These are phyloP conservation scores for Setomelanomma holmii DNA, from an alignment of 2,329 filamentous ascomycete species.

Conservation along the genomic window DNA sequence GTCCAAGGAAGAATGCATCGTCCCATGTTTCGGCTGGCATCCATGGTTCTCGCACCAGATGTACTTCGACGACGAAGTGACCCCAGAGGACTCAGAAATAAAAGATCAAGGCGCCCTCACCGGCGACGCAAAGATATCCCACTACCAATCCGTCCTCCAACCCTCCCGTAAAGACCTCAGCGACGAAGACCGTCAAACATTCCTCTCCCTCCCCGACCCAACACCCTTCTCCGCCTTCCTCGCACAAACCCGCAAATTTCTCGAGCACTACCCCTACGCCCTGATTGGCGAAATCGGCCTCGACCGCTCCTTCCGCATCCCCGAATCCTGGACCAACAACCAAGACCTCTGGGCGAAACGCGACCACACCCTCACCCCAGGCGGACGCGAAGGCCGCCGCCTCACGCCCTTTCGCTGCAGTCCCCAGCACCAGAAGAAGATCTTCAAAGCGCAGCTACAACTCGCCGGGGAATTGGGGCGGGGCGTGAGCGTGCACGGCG, in stretches of 20 bases:
- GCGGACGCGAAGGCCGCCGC: slow-evolving; percentile 72
- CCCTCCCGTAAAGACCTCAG: slow-evolving; percentile 48
- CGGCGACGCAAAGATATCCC: slow-evolving; percentile 57
- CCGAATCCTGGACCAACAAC: slow-evolving; percentile 59
- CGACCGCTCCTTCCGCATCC: slow-evolving; percentile 79
- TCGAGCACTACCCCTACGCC: slow-evolving; percentile 66
- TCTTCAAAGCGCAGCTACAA: slow-evolving; percentile 72
- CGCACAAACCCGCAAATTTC: slow-evolving; percentile 60
- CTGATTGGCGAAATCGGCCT: slow-evolving; percentile 80
- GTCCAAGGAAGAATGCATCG: slow-evolving; percentile 52
- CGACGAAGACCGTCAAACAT: slow-evolving; percentile 49
- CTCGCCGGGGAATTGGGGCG: slow-evolving; percentile 72
- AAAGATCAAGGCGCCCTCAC: slow-evolving; percentile 53
- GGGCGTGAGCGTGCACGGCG: slow-evolving; percentile 74
- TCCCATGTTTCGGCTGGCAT: slow-evolving; percentile 87
- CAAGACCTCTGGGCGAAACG: slow-evolving; percentile 47
- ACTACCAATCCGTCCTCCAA: slow-evolving; percentile 72
- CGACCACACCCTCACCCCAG: slow-evolving; percentile 66
- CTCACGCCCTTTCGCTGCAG: slow-evolving; percentile 73
- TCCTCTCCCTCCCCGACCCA: slow-evolving; percentile 66
- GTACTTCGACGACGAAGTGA: slow-evolving; percentile 56
- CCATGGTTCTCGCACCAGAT: slow-evolving; percentile 85
- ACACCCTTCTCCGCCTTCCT: slow-evolving; percentile 66
- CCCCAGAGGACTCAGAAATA: slow-evolving; percentile 5
- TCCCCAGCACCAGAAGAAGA: slow-evolving; percentile 70